Conservation (phyloP, 192 early-diverging fungal species). For the Backusella morwellensis region DNA sequence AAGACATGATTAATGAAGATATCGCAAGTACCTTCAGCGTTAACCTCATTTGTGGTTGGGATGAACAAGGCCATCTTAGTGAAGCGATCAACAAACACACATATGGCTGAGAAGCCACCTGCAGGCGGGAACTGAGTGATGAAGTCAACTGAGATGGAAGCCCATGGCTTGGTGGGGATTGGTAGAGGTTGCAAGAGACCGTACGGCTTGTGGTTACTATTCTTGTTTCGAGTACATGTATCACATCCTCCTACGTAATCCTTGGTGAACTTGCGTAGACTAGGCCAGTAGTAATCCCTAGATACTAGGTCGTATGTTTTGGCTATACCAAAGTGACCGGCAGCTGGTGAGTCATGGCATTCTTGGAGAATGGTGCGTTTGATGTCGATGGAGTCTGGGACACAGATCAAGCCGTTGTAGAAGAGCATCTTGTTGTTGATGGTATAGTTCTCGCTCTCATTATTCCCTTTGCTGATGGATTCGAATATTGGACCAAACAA, state of each 20-base stretch:
- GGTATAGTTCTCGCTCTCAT: no score
- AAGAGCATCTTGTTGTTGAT: neutral
- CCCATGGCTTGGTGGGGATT: conserved; percentile 32
- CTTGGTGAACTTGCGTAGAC: conserved; percentile 26
- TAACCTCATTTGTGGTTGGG: neutral
- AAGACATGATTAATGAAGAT: conserved; percentile 30
- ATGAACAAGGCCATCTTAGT: conserved; percentile 39
- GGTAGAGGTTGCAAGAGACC: neutral
- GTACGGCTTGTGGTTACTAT: conserved; percentile 5
- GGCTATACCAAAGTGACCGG: conserved; percentile 37
- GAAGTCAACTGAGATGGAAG: conserved; percentile 45
- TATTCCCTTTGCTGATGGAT: no score
- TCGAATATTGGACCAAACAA: no score
- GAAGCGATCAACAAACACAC: conserved; percentile 44
- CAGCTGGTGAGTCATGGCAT: conserved; percentile 28
- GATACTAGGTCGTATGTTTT: conserved; percentile 39
- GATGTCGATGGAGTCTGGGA: conserved; percentile 21
- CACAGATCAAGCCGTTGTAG: conserved; percentile 10
- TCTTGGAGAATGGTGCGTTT: conserved; percentile 10
- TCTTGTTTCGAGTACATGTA: conserved; percentile 33
- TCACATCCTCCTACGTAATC: conserved; percentile 33
- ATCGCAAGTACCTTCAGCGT: conserved; percentile 12
- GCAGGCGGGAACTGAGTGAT: conserved; percentile 28
- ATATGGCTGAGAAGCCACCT: conserved; percentile 30
- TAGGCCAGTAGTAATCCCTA: conserved; percentile 35